phyloP scores from a whole-genome alignment of 2,329 filamentous ascomycete genomes.

The Colletotrichum abscissum region DNA sequence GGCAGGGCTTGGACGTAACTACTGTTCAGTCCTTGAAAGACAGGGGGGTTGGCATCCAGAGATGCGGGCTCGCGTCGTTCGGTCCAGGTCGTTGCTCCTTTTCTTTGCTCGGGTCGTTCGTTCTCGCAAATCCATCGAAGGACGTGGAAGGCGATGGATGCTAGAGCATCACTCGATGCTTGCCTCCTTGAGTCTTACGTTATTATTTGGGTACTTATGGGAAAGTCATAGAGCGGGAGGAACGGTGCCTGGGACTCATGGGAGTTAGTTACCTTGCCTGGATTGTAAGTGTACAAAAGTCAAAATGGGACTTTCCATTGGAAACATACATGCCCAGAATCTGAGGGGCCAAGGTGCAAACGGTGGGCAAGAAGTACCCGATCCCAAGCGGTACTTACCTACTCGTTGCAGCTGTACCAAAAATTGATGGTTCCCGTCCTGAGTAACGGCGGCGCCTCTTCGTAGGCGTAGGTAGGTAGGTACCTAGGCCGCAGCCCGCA shows the following conservation, averaged over 20 bases:
- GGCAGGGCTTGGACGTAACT: neutral
- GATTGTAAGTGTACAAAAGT: neutral
- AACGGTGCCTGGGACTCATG: too few relatives aligned
- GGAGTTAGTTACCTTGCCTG: neutral
- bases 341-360: neutral
- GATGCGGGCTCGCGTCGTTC: constrained; percentile 1
- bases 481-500: neutral
- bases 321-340: neutral
- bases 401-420: neutral
- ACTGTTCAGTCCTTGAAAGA: neutral
- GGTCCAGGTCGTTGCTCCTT: neutral
- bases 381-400: neutral
- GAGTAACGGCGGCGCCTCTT: too few relatives aligned
- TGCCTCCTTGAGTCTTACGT: too few relatives aligned
- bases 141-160: neutral
- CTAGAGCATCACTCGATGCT: neutral
- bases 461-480: neutral
- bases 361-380: neutral
- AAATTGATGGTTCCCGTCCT: neutral
- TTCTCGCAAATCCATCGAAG: neutral
- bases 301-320: neutral
- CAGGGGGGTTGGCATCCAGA: neutral
- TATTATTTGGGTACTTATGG: too few relatives aligned
- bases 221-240: too few relatives aligned
- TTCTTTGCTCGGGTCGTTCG: too few relatives aligned